These are phyloP conservation scores for Phaffia rhodozyma DNA, from an alignment of 1,284 basidiomycete genomes.

Conservation along the genomic window DNA sequence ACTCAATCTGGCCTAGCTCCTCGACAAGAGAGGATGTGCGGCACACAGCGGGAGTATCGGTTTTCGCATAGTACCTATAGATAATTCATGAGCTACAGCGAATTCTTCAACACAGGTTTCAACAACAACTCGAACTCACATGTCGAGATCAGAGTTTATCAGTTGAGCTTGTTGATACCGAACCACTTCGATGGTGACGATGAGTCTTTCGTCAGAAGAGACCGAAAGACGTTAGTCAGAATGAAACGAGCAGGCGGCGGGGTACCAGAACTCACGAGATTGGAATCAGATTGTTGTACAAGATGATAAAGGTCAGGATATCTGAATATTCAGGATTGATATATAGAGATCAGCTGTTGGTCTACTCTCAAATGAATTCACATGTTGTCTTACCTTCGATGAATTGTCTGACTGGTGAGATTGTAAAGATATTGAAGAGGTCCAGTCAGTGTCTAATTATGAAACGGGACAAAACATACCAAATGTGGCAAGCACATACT, in stretches of 20 bases:
- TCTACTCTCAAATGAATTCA: slow-evolving; percentile 11
- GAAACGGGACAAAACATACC: background rate
- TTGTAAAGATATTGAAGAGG: too few species aligned
- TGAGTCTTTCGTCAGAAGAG: slow-evolving; percentile 42
- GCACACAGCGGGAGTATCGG: slow-evolving; percentile 92
- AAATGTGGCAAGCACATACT: slow-evolving; percentile 22
- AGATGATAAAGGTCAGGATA: slow-evolving; percentile 94
- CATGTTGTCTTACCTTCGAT: slow-evolving; percentile 51
- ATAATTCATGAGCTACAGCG: slow-evolving; percentile 4
- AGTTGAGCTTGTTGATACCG: slow-evolving; percentile 95
- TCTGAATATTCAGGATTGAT: slow-evolving; percentile 42
- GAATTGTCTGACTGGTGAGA: slow-evolving; percentile 53
- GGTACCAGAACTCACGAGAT: slow-evolving; percentile 53
- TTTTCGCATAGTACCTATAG: slow-evolving; percentile 67
- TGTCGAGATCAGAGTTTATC: slow-evolving; percentile 92
- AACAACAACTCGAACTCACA: slow-evolving; percentile 35
- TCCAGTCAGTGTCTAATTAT: too few species aligned
- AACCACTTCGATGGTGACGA: slow-evolving; percentile 99
- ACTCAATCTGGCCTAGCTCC: slow-evolving; percentile 97
- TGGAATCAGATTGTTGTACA: slow-evolving; percentile 98
- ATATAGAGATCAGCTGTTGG: slow-evolving; percentile 3
- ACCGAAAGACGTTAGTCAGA: slow-evolving; percentile 1
- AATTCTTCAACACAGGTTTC: background rate
- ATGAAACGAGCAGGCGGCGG: background rate
- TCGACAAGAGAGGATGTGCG: slow-evolving; percentile 95